Base-by-base conservation (phyloP, 352 stramenopile genomes). In the Phytophthora syringae region DNA sequence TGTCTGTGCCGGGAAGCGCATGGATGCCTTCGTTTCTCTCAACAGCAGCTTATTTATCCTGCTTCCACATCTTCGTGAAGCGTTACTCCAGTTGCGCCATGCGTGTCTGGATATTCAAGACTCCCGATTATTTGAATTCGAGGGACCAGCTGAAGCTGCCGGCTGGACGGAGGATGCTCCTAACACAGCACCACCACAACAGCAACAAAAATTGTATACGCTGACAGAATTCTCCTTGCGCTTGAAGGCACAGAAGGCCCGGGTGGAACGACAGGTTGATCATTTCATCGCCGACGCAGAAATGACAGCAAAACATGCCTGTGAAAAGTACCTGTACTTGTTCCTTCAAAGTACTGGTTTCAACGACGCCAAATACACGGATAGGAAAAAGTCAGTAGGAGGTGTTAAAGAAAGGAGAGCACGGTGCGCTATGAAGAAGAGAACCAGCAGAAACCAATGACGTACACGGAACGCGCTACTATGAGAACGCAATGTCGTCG, bases 401-500 rank as follows among this genome's bases (percentile, higher is more conserved):
- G 27, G 25, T 18, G 45, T 22, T 67, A 67, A 27, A 69, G 58
- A 5, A 74, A 70, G 18, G 47, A 64, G n/a, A 63, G 27, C 16
- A 48, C 12, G 15, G 21, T 49, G 9, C 7, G 10, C 22, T 40
- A 10, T 22, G 32, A 36, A 18, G 52, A 61, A 52, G 11, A 64
- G 39, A 58, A 75, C 18, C 50, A 66, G 5, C 67, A 81, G 21
- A 82, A 76, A 49, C 65, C 70, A n/a, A 98, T 98, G 89, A 98
- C 91, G 3, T 98, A 98, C 67, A 98, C 96, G n/a, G 94, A 98
- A 53, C 82, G 93, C 3, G 93, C 94, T 6, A 92, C 86, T 0
- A 92, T 98, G 74, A 85, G 90, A 13, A 93, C 85, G 0, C 90
- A 98, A 61, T 98, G 94, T 67, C 81, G 89, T n/a, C 88, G 90